Base-by-base conservation (phyloP, 176 grass and related monocot genomes). In the Themeda triandra region DNA sequence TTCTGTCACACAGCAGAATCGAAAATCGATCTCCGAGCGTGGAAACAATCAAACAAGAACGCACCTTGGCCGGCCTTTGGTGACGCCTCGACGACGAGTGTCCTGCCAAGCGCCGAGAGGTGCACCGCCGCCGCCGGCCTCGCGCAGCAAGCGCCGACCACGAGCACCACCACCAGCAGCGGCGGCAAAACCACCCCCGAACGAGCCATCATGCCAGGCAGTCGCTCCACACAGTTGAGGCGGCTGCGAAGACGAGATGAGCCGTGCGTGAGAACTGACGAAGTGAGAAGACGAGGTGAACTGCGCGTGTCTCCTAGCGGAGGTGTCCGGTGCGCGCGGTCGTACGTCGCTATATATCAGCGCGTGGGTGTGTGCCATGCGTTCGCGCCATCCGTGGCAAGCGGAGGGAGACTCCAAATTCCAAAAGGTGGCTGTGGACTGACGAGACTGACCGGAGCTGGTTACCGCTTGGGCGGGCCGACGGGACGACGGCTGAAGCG, bases 31-130 rank as follows among this genome's bases (percentile, higher is more conserved):
- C 69, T 42, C n/a, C 6, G 69, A 15, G 69, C 37, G 41, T 0
- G 69, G 37, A 19, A 31, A 4, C 41, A 10, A 4, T 27, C 4
- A 0, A 18, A 14, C 69, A 8, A n/a, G 17, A 19, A 67, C 69
- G 33, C 76, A 95, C 93, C 93, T 80, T 90, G 85, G 15, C 85
- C 83, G 45, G 69, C 19, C 31, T 80, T 66, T 28, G 88, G 82
- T 69, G 90, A 88, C 29, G 93, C 90, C 31, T 83, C 73, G 54
- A 92, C 90, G 27, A 82, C 42, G 54, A 95, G 90, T 21, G 83
- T 82, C 56, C 63, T 82, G 45, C 41, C 44, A 28, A 95, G 90
- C 69, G 51, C n/a, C 63, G 83, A 79, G 71, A 95, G 87, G 77
- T 4, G 65, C 6, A 37, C 44, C 15, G 77, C 87, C 59, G 84